These are phyloP conservation scores for Tuber melanosporum DNA, from an alignment of 495 filamentous ascomycete genomes.

Conservation along the genomic window DNA sequence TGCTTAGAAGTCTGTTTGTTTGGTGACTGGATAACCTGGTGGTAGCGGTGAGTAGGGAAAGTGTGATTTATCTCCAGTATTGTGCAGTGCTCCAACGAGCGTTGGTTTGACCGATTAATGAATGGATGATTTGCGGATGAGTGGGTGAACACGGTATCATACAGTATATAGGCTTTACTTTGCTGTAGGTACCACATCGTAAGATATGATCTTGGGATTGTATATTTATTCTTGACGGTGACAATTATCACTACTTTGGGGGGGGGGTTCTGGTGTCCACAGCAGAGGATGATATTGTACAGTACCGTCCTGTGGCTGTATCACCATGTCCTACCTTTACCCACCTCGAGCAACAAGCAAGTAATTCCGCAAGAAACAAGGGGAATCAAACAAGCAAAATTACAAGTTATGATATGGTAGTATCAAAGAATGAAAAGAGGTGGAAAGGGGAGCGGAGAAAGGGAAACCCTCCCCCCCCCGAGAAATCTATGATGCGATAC, in stretches of 20 bases:
- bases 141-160: neutral
- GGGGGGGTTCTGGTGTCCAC: neutral
- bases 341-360: neutral
- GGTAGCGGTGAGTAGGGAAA: neutral
- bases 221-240: neutral
- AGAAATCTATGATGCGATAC: neutral
- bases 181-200: neutral
- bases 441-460: neutral
- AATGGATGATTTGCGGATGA: neutral
- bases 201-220: neutral
- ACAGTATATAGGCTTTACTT: neutral
- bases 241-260: neutral
- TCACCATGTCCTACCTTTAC: neutral
- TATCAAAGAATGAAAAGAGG: neutral
- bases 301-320: neutral
- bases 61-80: neutral
- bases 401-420: neutral
- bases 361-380: neutral
- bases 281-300: neutral
- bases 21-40: neutral
- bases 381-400: neutral
- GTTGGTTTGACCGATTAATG: neutral
- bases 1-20: neutral
- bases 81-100: neutral
- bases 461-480: neutral